Base-by-base conservation (phyloP, 1,139 yeast species). In the Oligophagozyma castellii region DNA sequence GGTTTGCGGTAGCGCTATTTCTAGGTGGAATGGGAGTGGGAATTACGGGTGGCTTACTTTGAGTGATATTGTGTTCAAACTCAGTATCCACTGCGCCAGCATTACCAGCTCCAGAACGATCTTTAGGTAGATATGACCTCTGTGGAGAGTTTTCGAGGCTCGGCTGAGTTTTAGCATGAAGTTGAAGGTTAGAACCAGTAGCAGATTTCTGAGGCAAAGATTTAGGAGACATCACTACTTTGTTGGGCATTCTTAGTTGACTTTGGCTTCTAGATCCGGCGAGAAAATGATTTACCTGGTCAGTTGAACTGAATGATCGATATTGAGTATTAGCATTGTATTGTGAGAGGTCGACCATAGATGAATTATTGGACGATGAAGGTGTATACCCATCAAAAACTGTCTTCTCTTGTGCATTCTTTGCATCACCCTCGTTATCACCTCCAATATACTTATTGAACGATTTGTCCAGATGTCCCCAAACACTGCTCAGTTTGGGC, bases 381-480 rank as follows among this genome's bases (percentile, higher is more conserved):
- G 84, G 81, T 30, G 78, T 72, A 47, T 75, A 77, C 38, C 74
- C 76, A 33, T 81, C 77, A 55, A 80, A 80, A 0, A 76, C 73
- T 5, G 78, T 78, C 22, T 58, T 65, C 16, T 67, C 48, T 4
- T 37, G 27, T 11, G 42, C 26, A 12, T 33, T 32, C 12, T 35
- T 37, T 2, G 24, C 22, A 3, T 37, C 34, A 14, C 54, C 53
- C 24, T 74, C 86, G 30, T 81, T 95, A 8, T 48, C 53, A 10
- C 96, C 98, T 3, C 94, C 81, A 38, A 89, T 89, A 49, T 86
- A 81, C 51, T 83, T 83, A 44, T 70, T 72, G 46, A 75, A 70
- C n/a, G 75, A 67, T 43, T 70, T 72, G 49, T 83, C 93, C 36
- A 84, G 61, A 30, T 78, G 84, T 5, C 86, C 89, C 92, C 93